A percentile compares a stretch with the other conserved stretches of the same genome.
phyloP scores from a whole-genome alignment of 306 rosid genomes.

The Dryas drummondii region DNA sequence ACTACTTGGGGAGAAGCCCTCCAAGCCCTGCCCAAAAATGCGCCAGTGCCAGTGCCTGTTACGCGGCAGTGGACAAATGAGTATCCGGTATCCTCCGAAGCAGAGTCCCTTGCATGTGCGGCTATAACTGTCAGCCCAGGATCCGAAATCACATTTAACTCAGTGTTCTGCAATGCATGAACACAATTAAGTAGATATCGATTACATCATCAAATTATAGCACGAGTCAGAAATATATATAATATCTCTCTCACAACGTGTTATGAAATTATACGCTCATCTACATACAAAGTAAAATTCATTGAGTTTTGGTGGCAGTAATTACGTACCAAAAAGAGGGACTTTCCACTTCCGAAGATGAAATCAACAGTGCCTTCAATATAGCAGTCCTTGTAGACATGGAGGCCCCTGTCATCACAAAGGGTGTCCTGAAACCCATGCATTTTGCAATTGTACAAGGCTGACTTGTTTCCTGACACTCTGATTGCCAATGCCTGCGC shows the following conservation, averaged over 20 bases:
- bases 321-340: conserved; percentile 43
- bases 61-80: conserved; percentile 55
- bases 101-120: conserved; percentile 48
- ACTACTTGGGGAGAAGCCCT: conserved; percentile 35
- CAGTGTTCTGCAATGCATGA: conserved; percentile 29
- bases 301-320: background rate
- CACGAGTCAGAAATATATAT: too few relatives aligned
- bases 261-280: too few relatives aligned
- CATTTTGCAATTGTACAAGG: conserved; percentile 42
- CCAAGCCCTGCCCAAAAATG: conserved; percentile 65
- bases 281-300: too few relatives aligned
- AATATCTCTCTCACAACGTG: too few relatives aligned
- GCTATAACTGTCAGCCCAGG: conserved; percentile 36
- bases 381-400: conserved; percentile 47
- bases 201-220: too few relatives aligned
- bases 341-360: conserved; percentile 44
- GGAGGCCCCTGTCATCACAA: conserved; percentile 47
- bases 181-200: too few relatives aligned
- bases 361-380: conserved; percentile 48
- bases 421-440: conserved; percentile 50
- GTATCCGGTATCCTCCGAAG: conserved; percentile 23
- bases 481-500: conserved; percentile 54
- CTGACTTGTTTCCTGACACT: conserved; percentile 33
- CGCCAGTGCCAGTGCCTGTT: conserved; percentile 28
- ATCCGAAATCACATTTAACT: conserved; percentile 26